Evolutionary conservation across 148 eudicot genomes (phyloP).

Genomic region (Persicaria maculosa): DNA sequence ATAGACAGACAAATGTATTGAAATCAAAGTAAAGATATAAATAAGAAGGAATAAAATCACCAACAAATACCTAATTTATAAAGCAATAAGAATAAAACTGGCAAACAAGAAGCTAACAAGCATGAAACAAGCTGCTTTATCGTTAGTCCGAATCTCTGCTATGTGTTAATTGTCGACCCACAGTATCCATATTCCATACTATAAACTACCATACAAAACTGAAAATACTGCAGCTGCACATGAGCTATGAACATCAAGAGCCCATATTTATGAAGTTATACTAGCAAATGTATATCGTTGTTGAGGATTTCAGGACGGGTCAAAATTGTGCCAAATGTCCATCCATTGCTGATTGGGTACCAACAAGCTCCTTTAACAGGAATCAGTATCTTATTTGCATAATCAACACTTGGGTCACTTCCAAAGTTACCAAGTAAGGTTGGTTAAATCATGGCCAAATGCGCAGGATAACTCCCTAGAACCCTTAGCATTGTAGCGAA

Average conservation of each 20-base stretch:
- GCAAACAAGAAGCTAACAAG: background rate
- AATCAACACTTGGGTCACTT: too few relatives aligned
- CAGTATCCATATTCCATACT: background rate
- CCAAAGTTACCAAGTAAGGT: conserved; percentile 10
- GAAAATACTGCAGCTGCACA: background rate
- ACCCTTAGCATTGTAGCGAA: conserved; percentile 63
- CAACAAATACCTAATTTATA: background rate
- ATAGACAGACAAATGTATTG: background rate
- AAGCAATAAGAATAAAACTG: background rate
- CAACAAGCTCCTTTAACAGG: background rate
- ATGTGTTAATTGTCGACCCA: background rate
- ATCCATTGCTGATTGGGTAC: background rate
- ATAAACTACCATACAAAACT: background rate
- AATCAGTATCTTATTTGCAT: background rate
- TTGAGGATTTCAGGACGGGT: background rate
- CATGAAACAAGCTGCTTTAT: background rate
- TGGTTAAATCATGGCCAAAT: conserved; percentile 42
- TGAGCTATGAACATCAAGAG: conserved; percentile 10
- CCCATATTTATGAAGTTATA: background rate
- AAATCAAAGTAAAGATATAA: background rate
- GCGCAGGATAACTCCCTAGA: conserved; percentile 64
- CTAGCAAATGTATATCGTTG: background rate
- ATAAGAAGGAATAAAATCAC: background rate
- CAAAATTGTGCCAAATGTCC: background rate
- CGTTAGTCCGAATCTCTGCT: background rate